A percentile compares a stretch with the other conserved stretches of the same genome.
Conservation (phyloP, 129 eudicot genomes). For the Rutidosis leptorrhynchoides region DNA sequence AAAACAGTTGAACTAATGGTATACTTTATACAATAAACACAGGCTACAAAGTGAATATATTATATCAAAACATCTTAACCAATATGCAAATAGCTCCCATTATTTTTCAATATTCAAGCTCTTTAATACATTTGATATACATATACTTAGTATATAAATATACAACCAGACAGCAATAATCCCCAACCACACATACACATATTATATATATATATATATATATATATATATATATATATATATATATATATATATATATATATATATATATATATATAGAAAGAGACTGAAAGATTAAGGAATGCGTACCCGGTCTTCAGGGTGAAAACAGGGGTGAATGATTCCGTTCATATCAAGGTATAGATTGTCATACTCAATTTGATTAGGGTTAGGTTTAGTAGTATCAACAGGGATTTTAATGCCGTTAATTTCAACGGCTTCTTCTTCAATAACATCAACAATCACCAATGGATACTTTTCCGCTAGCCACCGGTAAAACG, state of each 20-base stretch:
- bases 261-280: no score
- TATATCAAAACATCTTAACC: conserved; percentile 11
- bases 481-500: conserved; percentile 55
- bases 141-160: neutral
- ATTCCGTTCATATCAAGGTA: conserved; percentile 55
- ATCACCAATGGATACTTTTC: conserved; percentile 51
- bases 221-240: neutral
- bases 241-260: neutral
- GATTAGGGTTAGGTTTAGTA: conserved; percentile 44
- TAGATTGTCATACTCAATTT: conserved; percentile 45
- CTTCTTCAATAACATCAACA: conserved; percentile 44
- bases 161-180: neutral
- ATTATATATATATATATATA: neutral
- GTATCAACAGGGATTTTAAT: conserved; percentile 43
- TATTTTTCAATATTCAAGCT: neutral
- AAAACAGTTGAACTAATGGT: neutral
- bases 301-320: conserved; percentile 39
- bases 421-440: conserved; percentile 38
- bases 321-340: conserved; percentile 59
- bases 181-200: neutral
- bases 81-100: neutral
- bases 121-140: no score
- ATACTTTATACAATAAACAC: neutral
- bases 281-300: no score
- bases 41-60: neutral